Conservation (phyloP, 2,329 filamentous ascomycete genomes). For the Phyllosticta capitalensis region DNA sequence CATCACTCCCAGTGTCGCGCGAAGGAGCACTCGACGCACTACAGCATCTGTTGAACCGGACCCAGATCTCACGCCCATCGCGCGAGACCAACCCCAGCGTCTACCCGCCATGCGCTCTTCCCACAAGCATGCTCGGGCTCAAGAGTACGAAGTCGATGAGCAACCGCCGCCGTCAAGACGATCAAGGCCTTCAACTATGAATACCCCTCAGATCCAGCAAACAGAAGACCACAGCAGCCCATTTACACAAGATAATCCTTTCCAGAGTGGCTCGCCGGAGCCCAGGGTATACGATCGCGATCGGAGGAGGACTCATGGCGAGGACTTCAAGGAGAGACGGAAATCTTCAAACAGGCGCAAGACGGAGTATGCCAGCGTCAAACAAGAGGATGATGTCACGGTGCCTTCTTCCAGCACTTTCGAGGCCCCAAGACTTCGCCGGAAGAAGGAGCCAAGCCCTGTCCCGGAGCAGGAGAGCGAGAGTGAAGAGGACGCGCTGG, state of each 20-base stretch:
- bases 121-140: slow-evolving; percentile 32
- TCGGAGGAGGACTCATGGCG: slow-evolving; percentile 42
- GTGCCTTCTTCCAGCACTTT: slow-evolving; percentile 33
- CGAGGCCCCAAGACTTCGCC: not conserved
- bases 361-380: slow-evolving; percentile 32
- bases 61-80: slow-evolving; percentile 9
- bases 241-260: slow-evolving; percentile 86
- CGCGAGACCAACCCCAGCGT: slow-evolving; percentile 17
- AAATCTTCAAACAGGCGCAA: slow-evolving; percentile 34
- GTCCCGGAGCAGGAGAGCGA: slow-evolving; percentile 4
- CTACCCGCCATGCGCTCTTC: slow-evolving; percentile 30
- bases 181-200: slow-evolving; percentile 19
- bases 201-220: slow-evolving; percentile 33
- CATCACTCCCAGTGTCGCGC: not conserved
- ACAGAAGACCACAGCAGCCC: slow-evolving; percentile 48
- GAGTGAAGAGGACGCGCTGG: slow-evolving; percentile 16
- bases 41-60: slow-evolving; percentile 8
- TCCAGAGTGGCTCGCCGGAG: slow-evolving; percentile 69
- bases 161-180: slow-evolving; percentile 17
- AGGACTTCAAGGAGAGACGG: slow-evolving; percentile 30
- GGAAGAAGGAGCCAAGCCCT: slow-evolving; percentile 2
- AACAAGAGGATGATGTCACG: slow-evolving; percentile 41
- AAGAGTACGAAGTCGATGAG: slow-evolving; percentile 27
- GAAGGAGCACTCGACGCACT: not conserved
- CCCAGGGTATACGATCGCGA: slow-evolving; percentile 27